Base-by-base conservation (phyloP, 371 early-diverging fungal species). In the Cokeromyces recurvatus region DNA sequence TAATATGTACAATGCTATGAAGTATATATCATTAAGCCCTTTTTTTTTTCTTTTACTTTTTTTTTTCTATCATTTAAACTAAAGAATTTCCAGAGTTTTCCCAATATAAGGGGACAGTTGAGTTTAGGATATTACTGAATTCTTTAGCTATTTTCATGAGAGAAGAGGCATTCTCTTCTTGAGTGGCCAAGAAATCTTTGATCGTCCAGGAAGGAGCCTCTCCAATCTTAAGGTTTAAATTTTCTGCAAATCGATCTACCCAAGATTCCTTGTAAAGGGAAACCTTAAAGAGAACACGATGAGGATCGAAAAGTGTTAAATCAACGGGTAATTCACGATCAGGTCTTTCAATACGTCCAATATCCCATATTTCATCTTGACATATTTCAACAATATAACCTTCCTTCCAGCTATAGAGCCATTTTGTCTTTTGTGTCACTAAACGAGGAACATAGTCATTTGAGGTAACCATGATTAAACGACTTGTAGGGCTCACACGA, bases 301-400 rank as follows among this genome's bases (percentile, higher is more conserved):
- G 54, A 2, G 71, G 67, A 0, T 57, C 48, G 5, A 48, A 16
- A 0, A 25, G 23, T 0, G 53, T 40, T 14, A 75, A 46, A 25
- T 71, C 64, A 3, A 71, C 36, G 14, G 66, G 71, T 11, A 75
- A 47, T 2, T 39, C 59, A 12, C 27, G 48, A 15, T 59, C 57
- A 0, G 43, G 35, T 10, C 61, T 34, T 9, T 58, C 23, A 1
- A 71, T 41, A 0, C 31, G 27, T 0, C 25, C 15, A 22, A 69
- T 43, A 31, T 71, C 58, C 75, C 75, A 75, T 2, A 69, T 42
- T 15, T 75, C 71, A 12, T 75, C 71, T 11, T 54, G 42, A 9
- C 59, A 55, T 19, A 75, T 55, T 19, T 75, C 75, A 1, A 71
- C 44, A 5, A 67, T 45, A 47, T 56, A 68, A 12, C 56, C 55